These are phyloP conservation scores for Quillaja saponaria DNA, from an alignment of 306 rosid species.

Conservation along the genomic window DNA sequence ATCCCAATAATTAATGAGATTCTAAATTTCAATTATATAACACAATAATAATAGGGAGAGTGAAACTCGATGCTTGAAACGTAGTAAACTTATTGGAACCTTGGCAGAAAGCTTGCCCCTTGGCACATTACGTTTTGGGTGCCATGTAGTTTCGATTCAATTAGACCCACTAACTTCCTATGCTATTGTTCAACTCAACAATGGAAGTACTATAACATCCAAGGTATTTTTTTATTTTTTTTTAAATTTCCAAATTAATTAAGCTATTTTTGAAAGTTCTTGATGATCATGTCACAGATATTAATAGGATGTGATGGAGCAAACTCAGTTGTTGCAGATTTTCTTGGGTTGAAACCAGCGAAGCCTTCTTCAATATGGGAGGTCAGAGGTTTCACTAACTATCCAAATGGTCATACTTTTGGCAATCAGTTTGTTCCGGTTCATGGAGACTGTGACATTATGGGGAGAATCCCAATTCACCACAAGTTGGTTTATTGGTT, in stretches of 20 bases:
- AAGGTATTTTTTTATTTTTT: conserved; percentile 29
- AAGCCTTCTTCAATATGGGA: conserved; percentile 27
- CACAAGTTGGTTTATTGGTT: conserved; percentile 56
- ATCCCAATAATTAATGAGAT: too few species aligned
- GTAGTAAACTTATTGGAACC: conserved; percentile 44
- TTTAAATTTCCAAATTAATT: neutral
- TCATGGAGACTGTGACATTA: conserved; percentile 21
- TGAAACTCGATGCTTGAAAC: conserved; percentile 50
- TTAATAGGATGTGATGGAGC: conserved; percentile 69
- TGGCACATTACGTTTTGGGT: conserved; percentile 44
- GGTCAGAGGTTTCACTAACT: conserved; percentile 56
- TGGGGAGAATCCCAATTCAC: conserved; percentile 44
- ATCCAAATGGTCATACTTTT: conserved; percentile 44
- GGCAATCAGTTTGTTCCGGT: too few species aligned
- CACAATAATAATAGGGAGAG: too few species aligned
- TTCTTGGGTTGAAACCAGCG: conserved; percentile 32
- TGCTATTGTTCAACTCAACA: conserved; percentile 38
- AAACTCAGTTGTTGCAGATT: conserved; percentile 40
- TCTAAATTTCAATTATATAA: too few species aligned
- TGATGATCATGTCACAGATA: conserved; percentile 25
- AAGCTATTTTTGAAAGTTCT: neutral
- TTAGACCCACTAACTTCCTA: conserved; percentile 32
- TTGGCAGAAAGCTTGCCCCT: conserved; percentile 45
- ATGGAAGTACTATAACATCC: conserved; percentile 43
- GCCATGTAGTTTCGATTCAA: conserved; percentile 39